phyloP scores from a whole-genome alignment of 192 early-diverging fungal species.

The Thamnidium elegans region DNA sequence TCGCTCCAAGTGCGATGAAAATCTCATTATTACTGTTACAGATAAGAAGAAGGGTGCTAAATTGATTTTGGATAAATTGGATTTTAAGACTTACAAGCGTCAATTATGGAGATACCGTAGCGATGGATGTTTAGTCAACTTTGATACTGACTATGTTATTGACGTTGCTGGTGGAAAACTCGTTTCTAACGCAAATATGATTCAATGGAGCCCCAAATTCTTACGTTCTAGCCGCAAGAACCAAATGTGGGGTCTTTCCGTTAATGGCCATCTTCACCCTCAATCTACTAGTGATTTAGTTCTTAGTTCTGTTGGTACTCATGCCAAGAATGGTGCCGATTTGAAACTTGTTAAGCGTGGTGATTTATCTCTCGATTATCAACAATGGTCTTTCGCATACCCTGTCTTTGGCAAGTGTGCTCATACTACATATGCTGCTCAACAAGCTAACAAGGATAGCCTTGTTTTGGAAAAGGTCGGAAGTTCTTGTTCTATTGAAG shows the following conservation, averaged over 20 bases:
- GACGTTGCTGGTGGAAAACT: constrained; percentile 30
- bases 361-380: constrained; percentile 2
- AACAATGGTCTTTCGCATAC: constrained; percentile 27
- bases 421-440: background rate
- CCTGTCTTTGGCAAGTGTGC: constrained; percentile 27
- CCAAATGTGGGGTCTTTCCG: constrained; percentile 33
- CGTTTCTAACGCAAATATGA: constrained; percentile 11
- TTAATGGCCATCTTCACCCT: constrained; percentile 32
- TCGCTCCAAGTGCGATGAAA: constrained; percentile 18
- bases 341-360: constrained; percentile 22
- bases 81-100: constrained; percentile 20
- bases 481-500: background rate
- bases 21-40: constrained; percentile 17
- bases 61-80: constrained; percentile 23
- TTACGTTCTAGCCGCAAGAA: constrained; percentile 19
- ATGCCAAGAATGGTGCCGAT: constrained; percentile 10
- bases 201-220: constrained; percentile 31
- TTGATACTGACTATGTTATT: constrained; percentile 24
- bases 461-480: background rate
- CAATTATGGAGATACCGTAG: constrained; percentile 30
- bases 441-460: constrained; percentile 8
- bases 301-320: constrained; percentile 9
- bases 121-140: constrained; percentile 24
- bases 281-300: constrained; percentile 20
- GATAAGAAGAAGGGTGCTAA: constrained; percentile 27